A percentile compares a stretch with the other conserved stretches of the same genome.
Conservation (phyloP, 2,329 filamentous ascomycete genomes). For the Furcasterigmium furcatum region DNA sequence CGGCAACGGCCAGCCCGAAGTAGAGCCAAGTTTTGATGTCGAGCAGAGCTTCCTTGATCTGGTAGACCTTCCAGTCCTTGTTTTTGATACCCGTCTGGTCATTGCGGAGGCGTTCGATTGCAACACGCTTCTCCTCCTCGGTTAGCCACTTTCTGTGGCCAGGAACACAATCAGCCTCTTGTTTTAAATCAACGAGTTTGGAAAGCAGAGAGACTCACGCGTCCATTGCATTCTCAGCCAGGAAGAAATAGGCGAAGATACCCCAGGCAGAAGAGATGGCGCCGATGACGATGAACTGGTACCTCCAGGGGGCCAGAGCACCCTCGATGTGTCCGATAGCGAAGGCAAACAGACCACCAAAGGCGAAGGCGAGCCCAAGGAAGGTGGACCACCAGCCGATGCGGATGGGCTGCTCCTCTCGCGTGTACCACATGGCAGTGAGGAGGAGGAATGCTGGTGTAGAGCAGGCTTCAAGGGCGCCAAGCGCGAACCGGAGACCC, state of each 20-base stretch:
- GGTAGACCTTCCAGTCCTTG: slow-evolving; percentile 48
- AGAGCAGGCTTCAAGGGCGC: slow-evolving; percentile 58
- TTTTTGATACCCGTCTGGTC: slow-evolving; percentile 61
- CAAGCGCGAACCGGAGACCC: slow-evolving; percentile 55
- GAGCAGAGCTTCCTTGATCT: slow-evolving; percentile 51
- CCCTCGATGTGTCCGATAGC: slow-evolving; percentile 59
- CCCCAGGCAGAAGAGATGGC: slow-evolving; percentile 42
- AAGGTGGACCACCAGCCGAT: slow-evolving; percentile 58
- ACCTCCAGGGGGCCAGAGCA: slow-evolving; percentile 59
- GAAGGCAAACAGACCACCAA: slow-evolving; percentile 49
- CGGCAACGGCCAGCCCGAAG: slow-evolving; percentile 48
- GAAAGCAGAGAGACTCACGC: no score
- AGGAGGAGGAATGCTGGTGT: slow-evolving; percentile 35
- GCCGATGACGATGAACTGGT: slow-evolving; percentile 61
- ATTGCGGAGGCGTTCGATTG: slow-evolving; percentile 49
- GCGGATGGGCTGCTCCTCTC: slow-evolving; percentile 57
- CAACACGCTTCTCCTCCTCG: slow-evolving; percentile 47
- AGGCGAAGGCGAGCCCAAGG: slow-evolving; percentile 56
- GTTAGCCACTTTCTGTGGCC: slow-evolving; percentile 49
- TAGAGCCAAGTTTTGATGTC: slow-evolving; percentile 60
- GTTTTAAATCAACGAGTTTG: no score
- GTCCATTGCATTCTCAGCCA: no score
- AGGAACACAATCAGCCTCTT: no score
- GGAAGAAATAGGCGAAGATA: slow-evolving; percentile 47
- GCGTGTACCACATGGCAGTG: slow-evolving; percentile 59